Evolutionary conservation across 257 asterid genomes (phyloP).

Genomic region (Solanum sparsipilum): DNA sequence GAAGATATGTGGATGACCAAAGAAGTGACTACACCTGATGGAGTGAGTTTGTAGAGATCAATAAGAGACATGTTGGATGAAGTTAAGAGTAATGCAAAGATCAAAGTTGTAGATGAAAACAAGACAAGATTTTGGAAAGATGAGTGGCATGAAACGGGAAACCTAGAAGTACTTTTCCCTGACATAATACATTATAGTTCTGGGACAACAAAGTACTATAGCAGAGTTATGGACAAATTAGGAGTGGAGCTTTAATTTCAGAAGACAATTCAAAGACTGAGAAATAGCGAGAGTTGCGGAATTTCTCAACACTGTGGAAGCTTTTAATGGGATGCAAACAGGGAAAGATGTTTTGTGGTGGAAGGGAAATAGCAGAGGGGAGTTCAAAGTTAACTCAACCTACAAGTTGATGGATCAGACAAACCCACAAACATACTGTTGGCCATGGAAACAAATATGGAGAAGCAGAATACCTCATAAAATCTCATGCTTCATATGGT

Average conservation of each 20-base stretch:
- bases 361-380: neutral
- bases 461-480: neutral
- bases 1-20: neutral
- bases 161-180: neutral
- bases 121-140: neutral
- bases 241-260: neutral
- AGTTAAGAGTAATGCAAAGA: neutral
- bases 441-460: neutral
- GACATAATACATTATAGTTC: neutral
- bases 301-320: neutral
- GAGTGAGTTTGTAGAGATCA: neutral
- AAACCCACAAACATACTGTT: neutral
- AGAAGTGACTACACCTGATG: neutral
- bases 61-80: neutral
- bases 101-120: neutral
- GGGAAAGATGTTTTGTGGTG: neutral
- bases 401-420: neutral
- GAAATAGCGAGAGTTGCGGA: neutral
- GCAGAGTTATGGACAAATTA: neutral
- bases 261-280: neutral
- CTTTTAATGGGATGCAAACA: neutral
- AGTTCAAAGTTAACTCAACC: neutral
- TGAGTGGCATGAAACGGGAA: neutral
- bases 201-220: neutral
- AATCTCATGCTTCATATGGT: neutral